Base-by-base conservation (phyloP, 306 rosid species). In the Ochetophila trinervis region DNA sequence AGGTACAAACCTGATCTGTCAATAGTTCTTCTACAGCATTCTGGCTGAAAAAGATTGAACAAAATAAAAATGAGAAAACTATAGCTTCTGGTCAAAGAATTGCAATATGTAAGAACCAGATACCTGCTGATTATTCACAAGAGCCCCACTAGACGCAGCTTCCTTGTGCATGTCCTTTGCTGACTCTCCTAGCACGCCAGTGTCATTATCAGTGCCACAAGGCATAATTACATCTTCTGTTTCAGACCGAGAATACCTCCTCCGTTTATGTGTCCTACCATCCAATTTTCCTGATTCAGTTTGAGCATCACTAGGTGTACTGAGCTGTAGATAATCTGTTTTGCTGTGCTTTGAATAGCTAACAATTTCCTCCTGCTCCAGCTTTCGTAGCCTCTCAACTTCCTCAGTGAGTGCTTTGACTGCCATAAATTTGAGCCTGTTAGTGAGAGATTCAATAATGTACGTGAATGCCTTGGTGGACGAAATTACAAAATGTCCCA, bases 331-430 rank as follows among this genome's bases (percentile, higher is more conserved):
- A 40, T 60, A 62, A 30, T 59, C 54, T 15, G 62, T 69, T 30
- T 50, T 63, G 34, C 53, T 62, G 50, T 69, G 65, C 71, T 67
- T 77, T 51, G 64, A 67, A 78, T 70, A 60, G 69, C 70, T 66
- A 34, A 74, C 27, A 69, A 59, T 64, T 72, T 79, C 70, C 53
- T 77, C 85, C 66, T 62, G 80, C 22, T 66, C 79, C 36, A 67
- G 72, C 80, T 74, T 82, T 67, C 20, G 78, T 34, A 89, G 74
- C 63, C 76, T 87, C 70, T 71, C 89, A 65, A 87, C 60, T 84
- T 93, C 91, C 79, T 80, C 85, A 57, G 76, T 45, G 70, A 93
- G 93, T 44, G 71, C 77, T 60, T 78, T 82, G 76, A 74, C 96
- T 92, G 88, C 70, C 57, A 66, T 56, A 72, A 73, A 67, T 74